Conservation (phyloP, 495 filamentous ascomycete genomes). For the Xylaria curta region DNA sequence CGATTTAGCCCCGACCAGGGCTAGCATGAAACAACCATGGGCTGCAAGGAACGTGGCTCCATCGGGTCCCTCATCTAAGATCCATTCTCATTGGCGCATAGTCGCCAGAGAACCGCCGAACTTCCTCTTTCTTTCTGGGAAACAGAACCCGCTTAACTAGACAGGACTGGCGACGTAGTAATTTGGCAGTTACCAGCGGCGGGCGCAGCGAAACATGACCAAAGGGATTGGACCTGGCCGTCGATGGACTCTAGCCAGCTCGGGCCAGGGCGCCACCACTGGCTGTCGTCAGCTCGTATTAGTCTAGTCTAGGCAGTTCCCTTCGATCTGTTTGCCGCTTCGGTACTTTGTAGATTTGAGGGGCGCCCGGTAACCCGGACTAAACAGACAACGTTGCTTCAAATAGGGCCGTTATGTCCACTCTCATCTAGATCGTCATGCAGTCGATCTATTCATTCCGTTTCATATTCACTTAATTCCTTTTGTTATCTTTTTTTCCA, state of each 20-base stretch:
- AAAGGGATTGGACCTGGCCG: constrained; percentile 31
- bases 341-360: not conserved
- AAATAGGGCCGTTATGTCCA: constrained; percentile 16
- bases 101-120: constrained; percentile 28
- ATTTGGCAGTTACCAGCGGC: not conserved
- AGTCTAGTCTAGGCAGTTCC: constrained; percentile 30
- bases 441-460: constrained; percentile 7
- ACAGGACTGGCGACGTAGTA: not conserved
- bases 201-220: constrained; percentile 8
- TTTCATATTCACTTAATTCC: not conserved
- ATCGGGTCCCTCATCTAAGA: constrained; percentile 2
- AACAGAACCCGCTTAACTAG: not conserved
- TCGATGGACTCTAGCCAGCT: constrained; percentile 24
- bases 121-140: constrained; percentile 34
- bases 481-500: not conserved
- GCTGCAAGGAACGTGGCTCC: constrained; percentile 15
- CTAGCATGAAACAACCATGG: constrained; percentile 21
- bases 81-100: constrained; percentile 34
- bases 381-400: constrained; percentile 1
- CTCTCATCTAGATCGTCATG: not conserved
- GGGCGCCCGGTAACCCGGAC: constrained; percentile 1
- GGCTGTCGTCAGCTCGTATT: constrained; percentile 25
- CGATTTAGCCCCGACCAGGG: constrained; percentile 18
- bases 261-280: constrained; percentile 24
- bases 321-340: constrained; percentile 13